Base-by-base conservation (phyloP, 805 yeast species). In the Suhomyces pyralidae region DNA sequence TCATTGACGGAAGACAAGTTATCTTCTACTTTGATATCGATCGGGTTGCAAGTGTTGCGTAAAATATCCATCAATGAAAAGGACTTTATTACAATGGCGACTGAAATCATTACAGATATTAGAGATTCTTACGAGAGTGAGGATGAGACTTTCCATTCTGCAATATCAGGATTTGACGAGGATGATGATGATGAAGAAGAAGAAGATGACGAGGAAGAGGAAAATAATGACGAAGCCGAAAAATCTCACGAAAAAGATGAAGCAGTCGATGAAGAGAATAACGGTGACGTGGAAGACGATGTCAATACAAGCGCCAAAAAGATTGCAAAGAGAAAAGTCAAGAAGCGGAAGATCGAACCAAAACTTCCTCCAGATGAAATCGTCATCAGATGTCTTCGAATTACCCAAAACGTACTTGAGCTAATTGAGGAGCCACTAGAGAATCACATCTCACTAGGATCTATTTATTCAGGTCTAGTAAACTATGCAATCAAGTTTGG, bases 21-120 rank as follows among this genome's bases (percentile, higher is more conserved):
- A 24, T 68, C 82, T 1, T 90, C 82, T 52, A 63, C 70, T 6
- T 71, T 84, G 28, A 77, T 83, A 24, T 78, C 79, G 38, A 74
- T 81, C 10, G 78, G 88, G 2, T 77, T 89, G 56, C 76, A 81
- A 48, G 88, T 91, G 1, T 77, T 92, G 57, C 78, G 83, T 38
- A 85, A 82, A 57, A 69, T 89, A 9, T 86, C 96, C 1, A 82
- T 86, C 19, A 88, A 81, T 64, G 97, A 90, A 61, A 81, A 85
- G 51, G 97, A 93, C 71, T 92, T 92, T 64, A 81, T 89, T 24
- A 83, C 88, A 36, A 86, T 90, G 83, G 79, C 88, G 17, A 81
- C 87, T n/a, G 97, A 93, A 74, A 82, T 90, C 15, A 84, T 91
- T 38, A 84, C 90, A 42, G 97, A 92, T 73, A 77, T 92, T 48